Conservation (phyloP, 768 basidiomycete species). For the Kwoniella sp. region DNA sequence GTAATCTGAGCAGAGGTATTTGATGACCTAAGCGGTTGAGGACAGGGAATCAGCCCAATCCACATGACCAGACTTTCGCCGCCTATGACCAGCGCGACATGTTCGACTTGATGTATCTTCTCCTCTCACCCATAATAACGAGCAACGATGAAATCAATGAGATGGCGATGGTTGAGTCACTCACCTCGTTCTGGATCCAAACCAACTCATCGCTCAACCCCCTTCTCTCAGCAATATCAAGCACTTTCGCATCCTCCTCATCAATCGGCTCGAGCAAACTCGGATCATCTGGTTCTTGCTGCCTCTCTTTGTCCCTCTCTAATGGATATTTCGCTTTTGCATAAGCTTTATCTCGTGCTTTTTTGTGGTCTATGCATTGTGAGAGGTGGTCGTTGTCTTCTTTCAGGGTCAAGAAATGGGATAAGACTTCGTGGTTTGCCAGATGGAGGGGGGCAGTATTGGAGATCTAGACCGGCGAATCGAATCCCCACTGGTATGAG, state of each 20-base stretch:
- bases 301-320: slow-evolving; percentile 28
- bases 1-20: slow-evolving; percentile 74
- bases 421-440: slow-evolving; percentile 82
- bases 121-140: too few relatives aligned
- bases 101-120: too few relatives aligned
- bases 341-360: slow-evolving; percentile 19
- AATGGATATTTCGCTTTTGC: slow-evolving; percentile 23
- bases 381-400: slow-evolving; percentile 58
- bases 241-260: slow-evolving; percentile 66
- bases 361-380: slow-evolving; percentile 10
- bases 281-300: slow-evolving; percentile 18
- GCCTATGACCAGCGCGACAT: too few relatives aligned
- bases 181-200: slow-evolving; percentile 81
- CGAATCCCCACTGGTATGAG: too few relatives aligned
- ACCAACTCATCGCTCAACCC: slow-evolving; percentile 78
- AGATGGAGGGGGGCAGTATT: slow-evolving; percentile 74
- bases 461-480: slow-evolving; percentile 56
- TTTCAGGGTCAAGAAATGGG: slow-evolving; percentile 75
- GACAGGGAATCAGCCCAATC: too few relatives aligned
- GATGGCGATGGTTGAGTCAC: too few relatives aligned
- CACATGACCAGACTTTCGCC: too few relatives aligned
- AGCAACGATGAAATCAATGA: too few relatives aligned
- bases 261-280: slow-evolving; percentile 23
- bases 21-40: slow-evolving; percentile 66
- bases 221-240: slow-evolving; percentile 61